Percentiles rank a stretch among this genome's conserved stretches.
These are phyloP conservation scores for Diutina mesorugosa DNA, from an alignment of 1,139 yeast genomes.

Conservation along the genomic window DNA sequence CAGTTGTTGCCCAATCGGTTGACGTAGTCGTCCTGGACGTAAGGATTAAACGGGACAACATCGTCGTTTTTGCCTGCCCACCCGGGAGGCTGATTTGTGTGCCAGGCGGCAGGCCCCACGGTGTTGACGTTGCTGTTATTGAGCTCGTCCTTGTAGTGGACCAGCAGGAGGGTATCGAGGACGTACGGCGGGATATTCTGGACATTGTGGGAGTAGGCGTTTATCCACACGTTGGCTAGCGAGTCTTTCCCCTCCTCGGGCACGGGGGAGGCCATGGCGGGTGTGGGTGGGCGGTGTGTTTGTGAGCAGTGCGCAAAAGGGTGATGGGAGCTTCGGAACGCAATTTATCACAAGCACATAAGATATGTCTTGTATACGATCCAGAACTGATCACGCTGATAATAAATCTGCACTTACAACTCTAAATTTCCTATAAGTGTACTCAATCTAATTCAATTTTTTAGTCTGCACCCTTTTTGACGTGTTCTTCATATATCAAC, in stretches of 20 bases:
- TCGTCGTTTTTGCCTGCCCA: slow-evolving; percentile 8
- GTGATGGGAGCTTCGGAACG: background rate
- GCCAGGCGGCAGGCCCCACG: background rate
- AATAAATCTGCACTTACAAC: too few relatives aligned
- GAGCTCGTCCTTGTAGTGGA: slow-evolving; percentile 26
- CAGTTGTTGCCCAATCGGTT: slow-evolving; percentile 25
- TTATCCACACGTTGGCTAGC: slow-evolving; percentile 16
- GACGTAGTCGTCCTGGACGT: slow-evolving; percentile 27
- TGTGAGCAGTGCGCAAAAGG: background rate
- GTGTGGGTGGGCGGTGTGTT: background rate
- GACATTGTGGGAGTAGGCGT: slow-evolving; percentile 24
- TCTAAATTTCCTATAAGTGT: too few relatives aligned
- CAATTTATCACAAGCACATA: background rate
- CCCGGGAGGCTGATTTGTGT: slow-evolving; percentile 4
- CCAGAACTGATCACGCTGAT: too few relatives aligned
- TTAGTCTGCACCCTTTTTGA: too few relatives aligned
- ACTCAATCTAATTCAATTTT: too few relatives aligned
- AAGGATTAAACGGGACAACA: slow-evolving; percentile 22
- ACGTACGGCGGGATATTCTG: slow-evolving; percentile 45
- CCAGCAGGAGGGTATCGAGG: slow-evolving; percentile 37
- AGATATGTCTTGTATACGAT: too few relatives aligned
- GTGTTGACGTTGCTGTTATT: slow-evolving; percentile 18
- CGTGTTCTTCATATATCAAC: too few relatives aligned
- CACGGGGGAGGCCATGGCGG: background rate
- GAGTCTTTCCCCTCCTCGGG: slow-evolving; percentile 7